Evolutionary conservation across 129 eudicot genomes (phyloP), one percentile per base, ranked within the genome.

Genomic region (Helianthus tuberosus): DNA sequence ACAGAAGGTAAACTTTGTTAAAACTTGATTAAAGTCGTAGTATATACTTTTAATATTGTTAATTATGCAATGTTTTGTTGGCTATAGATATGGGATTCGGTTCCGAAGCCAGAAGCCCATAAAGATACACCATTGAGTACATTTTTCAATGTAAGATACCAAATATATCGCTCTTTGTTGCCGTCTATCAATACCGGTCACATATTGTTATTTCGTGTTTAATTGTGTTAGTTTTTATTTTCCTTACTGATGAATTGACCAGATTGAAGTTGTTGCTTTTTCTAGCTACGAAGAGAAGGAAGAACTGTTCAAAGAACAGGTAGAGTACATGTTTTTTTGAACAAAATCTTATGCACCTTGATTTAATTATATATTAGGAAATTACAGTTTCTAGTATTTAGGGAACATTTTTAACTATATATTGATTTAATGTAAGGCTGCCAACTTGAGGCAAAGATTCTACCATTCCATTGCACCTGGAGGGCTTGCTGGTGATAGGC

Each of bases 41-140:
- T 51, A 71, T 60, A 36, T 52, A 20, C 29, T 59, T 70, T 62
- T 51, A 15, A 12, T 3, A 20, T 61, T 16, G 23, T 69, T 39
- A 17, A 38, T 49, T 71, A 39, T 49, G 46, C 55, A 53, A 59
- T 67, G 11, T 4, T 43, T 73, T 60, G 23, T 61, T 58, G 76
- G 71, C 16, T 20, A 47, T 57, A 93, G 98, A 93, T 93, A 75
- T 89, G 96, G 98, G 98, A 89, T 76, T 84, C 90, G 61, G 98
- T 93, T 82, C 96, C 98, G 29, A 93, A 89, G 85, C 98, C 98
- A 70, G 90, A 88, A 79, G 98, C 90, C 69, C 96, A 90, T 89
- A 90, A 86, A 75, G 90, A 94, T 49, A 94, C 98, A 47, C 98
- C 98, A 10, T 49, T 94, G 60, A 94, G 97, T 83, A 96, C 88